Evolutionary conservation across 139 green algal genomes (phyloP), one percentile per base, ranked within the genome.

Genomic region (Chlamydomonas eustigma): DNA sequence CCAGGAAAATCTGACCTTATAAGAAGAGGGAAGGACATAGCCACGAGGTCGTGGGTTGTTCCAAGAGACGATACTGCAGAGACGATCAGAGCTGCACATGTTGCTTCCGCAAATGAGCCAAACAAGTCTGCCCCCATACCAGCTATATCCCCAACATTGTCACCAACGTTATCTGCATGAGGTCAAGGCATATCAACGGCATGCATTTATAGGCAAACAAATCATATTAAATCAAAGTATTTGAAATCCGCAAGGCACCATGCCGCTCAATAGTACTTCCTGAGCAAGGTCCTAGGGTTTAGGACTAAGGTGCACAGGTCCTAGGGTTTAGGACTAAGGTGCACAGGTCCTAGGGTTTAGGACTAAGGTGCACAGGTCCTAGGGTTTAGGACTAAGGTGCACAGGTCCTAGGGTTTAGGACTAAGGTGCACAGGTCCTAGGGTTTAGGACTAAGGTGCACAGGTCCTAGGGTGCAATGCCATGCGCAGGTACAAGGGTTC

Each of bases 51-150:
- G 75, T 93, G 88, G 66, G 74, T 51, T 33, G 65, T 44, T 37
- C 38, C 38, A 65, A 97, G 84, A 39, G 85, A 82, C 36, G 90
- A 90, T 4, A 90, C 83, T 28, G 83, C 84, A 35, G 91, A 91
- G 2, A 97, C 87, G 36, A 97, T 93, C 32, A 98, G 91, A 0
- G 95, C 95, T 28, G 95, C 95, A 83, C 94, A 98, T 33, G 94
- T 97, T 67, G 92, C 90, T 88, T 98, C 95, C 37, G 92, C 95
- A 73, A 98, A 98, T 6, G 92, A 97, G 64, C 95, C 95, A 67
- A 99, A 99, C 71, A 99, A 89, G 74, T 99, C 95, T 51, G 95
- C 92, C 51, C 95, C 95, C 95, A 99, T 99, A 76, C 95, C 95
- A 52, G 95, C 95, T 78, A 99, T 98, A 83, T 99, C 95, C 50